Percentiles rank a stretch among this genome's conserved stretches.
These are phyloP conservation scores for Phytophthora brassicae DNA, from an alignment of 352 stramenopile species.

Conservation along the genomic window DNA sequence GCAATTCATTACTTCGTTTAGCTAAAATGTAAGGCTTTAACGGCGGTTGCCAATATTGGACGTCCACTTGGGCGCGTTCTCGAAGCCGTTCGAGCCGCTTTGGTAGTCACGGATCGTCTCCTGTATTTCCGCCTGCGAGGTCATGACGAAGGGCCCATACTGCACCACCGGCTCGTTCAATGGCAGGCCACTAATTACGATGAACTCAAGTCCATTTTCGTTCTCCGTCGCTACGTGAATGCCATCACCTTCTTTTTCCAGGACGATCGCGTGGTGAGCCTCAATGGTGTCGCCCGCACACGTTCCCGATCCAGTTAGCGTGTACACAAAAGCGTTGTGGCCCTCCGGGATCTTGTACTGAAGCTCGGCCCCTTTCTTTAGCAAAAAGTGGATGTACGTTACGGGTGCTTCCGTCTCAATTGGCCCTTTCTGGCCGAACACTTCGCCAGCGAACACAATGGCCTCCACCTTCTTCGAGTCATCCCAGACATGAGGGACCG, in stretches of 20 bases:
- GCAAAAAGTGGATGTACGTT: conserved; percentile 58
- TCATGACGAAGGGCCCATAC: conserved; percentile 80
- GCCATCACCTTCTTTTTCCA: conserved; percentile 52
- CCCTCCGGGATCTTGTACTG: conserved; percentile 40
- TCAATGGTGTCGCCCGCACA: conserved; percentile 25
- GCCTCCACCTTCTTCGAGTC: conserved; percentile 42
- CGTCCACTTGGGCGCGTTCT: conserved; percentile 56
- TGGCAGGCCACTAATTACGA: conserved; percentile 57
- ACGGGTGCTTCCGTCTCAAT: conserved; percentile 50
- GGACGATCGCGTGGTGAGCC: conserved; percentile 46
- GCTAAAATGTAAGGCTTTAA: background rate
- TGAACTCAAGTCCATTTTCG: conserved; percentile 47
- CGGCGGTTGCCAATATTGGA: conserved; percentile 49
- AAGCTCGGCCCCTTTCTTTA: conserved; percentile 38
- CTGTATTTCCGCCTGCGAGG: conserved; percentile 50
- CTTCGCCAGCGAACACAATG: conserved; percentile 55
- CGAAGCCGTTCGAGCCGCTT: conserved; percentile 60
- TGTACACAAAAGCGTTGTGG: conserved; percentile 53
- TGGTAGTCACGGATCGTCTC: conserved; percentile 62
- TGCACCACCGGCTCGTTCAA: conserved; percentile 66
- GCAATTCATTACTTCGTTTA: background rate
- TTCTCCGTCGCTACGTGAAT: conserved; percentile 41
- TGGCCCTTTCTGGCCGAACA: conserved; percentile 42
- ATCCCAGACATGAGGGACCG: conserved; percentile 42
- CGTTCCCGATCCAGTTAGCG: conserved; percentile 32